Conservation (phyloP, 2,329 filamentous ascomycete species). For the Phaeosphaeria sp. region DNA sequence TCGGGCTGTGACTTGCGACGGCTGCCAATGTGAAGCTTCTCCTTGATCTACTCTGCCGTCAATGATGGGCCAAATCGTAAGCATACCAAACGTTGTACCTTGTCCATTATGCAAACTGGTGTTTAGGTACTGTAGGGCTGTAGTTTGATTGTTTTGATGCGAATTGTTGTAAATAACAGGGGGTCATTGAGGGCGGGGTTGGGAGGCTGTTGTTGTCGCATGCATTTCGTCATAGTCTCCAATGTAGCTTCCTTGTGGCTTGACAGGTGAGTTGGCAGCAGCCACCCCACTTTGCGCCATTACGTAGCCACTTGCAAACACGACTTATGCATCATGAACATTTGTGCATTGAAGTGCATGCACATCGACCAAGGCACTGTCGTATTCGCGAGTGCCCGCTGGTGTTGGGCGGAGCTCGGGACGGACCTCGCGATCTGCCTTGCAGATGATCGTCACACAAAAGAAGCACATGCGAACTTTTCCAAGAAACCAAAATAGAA, state of each 20-base stretch:
- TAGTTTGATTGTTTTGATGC: not conserved
- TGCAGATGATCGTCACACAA: not conserved
- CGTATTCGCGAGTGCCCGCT: not conserved
- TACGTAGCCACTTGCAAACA: not conserved
- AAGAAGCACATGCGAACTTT: not conserved
- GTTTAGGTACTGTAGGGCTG: not conserved
- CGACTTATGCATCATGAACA: not conserved
- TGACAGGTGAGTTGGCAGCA: constrained; percentile 8
- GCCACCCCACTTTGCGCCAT: not conserved
- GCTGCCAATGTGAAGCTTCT: constrained; percentile 43
- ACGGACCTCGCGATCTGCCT: not conserved
- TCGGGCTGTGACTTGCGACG: constrained; percentile 41
- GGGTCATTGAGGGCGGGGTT: constrained; percentile 2
- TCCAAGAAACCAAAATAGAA: not conserved
- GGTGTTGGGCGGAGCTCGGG: not conserved
- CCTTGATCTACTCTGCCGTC: constrained; percentile 31
- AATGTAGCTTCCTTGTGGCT: constrained; percentile 3
- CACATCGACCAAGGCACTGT: not conserved
- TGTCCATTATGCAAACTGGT: not conserved
- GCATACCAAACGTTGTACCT: not conserved
- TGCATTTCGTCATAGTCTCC: constrained; percentile 8
- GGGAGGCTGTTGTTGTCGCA: constrained; percentile 2
- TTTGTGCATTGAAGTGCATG: not conserved
- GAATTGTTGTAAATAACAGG: not conserved
- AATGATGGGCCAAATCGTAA: constrained; percentile 33